These are phyloP conservation scores for Penicillium italicum DNA, from an alignment of 2,329 filamentous ascomycete genomes.

Conservation along the genomic window DNA sequence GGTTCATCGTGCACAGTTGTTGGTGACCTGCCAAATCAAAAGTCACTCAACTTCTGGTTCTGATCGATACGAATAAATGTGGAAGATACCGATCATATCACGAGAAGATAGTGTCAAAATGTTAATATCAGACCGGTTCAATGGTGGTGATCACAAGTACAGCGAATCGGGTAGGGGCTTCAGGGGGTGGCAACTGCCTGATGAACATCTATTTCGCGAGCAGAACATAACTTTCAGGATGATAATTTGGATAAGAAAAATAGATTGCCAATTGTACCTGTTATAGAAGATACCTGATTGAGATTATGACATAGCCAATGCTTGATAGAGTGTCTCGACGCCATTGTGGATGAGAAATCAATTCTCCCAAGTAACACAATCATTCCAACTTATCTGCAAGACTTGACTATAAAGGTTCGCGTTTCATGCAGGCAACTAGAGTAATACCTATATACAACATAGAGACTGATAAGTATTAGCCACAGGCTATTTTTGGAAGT, in stretches of 20 bases:
- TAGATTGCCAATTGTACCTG: neutral
- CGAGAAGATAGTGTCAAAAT: neutral
- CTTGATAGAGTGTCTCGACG: neutral
- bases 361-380: neutral
- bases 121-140: neutral
- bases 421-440: neutral
- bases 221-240: neutral
- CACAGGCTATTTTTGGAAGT: constrained; percentile 8
- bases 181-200: neutral
- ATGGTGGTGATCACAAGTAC: neutral
- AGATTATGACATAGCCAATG: neutral
- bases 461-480: neutral
- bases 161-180: neutral
- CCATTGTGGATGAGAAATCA: neutral
- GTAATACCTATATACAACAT: too few species aligned
- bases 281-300: neutral
- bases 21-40: neutral
- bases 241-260: neutral
- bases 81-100: neutral
- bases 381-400: neutral
- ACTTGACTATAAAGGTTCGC: neutral
- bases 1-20: neutral
- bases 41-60: too few species aligned
- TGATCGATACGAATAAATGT: neutral
- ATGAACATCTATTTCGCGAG: neutral